Base-by-base conservation (phyloP, 2,329 filamentous ascomycete species). In the Botrytis squamosa region DNA sequence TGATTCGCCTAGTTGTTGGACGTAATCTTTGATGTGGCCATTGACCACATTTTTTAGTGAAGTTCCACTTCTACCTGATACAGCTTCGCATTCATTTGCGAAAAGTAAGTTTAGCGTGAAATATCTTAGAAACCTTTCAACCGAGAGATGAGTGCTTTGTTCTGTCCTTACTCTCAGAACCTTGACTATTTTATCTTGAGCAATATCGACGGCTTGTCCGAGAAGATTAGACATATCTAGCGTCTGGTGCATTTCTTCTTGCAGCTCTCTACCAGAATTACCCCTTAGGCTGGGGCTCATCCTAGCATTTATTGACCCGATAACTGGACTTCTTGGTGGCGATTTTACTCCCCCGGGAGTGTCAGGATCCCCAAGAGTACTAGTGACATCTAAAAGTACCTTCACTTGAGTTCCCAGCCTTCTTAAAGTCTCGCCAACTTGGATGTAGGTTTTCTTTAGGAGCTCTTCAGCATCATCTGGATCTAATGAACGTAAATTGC, bases 351-450 rank as follows among this genome's bases (percentile, higher is more conserved):
- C 75, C 25, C 74, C 74, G n/a, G 73, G 72, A 29, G 70, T 72
- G 33, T 49, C 52, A 14, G 78, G 74, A 70, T 80, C 77, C 8
- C 77, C 78, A 70, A 80, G 76, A 20, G 89, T 91, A 81, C 94
- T 97, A 0, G 95, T 96, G 33, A 97, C 93, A 82, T 99, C 96
- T 16, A 99, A 86, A n/a, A 99, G 84, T 16, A 98, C 91, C 82
- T 99, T 99, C 72, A 96, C 92, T 81, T 98, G 95, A 0, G 94
- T 95, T 29, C 93, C 94, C 12, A 98, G 85, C 79, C 96, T 88
- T 73, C 96, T 88, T 66, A 99, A 82, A 5, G 93, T 93, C 84
- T 99, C 96, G 6, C 95, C 92, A 14, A 98, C 91, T 49, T 92
- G 90, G 29, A 94, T 92, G 80, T 98, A 99, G 25, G 97, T 92